A percentile compares a stretch with the other conserved stretches of the same genome.
phyloP scores from a whole-genome alignment of 1,139 yeast genomes.

The Pichia sp. region DNA sequence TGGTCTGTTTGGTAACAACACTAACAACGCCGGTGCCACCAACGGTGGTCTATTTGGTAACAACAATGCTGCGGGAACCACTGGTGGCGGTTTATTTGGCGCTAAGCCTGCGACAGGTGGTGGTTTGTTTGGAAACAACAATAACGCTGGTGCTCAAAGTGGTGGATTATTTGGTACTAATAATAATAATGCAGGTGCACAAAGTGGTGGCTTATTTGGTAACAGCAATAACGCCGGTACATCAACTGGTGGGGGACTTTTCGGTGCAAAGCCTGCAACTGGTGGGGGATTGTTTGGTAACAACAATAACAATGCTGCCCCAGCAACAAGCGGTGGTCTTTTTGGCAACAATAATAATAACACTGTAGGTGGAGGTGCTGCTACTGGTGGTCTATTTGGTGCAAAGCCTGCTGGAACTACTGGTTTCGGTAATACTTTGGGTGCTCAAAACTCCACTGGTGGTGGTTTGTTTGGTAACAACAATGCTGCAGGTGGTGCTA shows the following conservation, averaged over 20 bases:
- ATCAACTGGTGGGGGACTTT: neutral
- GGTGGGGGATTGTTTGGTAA: slow-evolving; percentile 7
- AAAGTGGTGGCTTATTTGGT: slow-evolving; percentile 25
- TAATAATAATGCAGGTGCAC: neutral
- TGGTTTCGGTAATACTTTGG: slow-evolving; percentile 7
- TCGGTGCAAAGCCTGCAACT: slow-evolving; percentile 16
- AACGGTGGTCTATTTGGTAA: slow-evolving; percentile 31
- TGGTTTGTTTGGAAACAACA: slow-evolving; percentile 10
- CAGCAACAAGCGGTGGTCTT: slow-evolving; percentile 5
- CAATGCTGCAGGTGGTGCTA: slow-evolving; percentile 3
- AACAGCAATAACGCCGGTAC: slow-evolving; percentile 6
- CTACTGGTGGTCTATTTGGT: slow-evolving; percentile 29
- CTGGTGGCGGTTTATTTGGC: slow-evolving; percentile 10
- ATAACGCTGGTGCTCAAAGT: neutral
- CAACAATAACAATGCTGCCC: slow-evolving; percentile 1
- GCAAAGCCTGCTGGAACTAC: slow-evolving; percentile 8
- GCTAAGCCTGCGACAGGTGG: slow-evolving; percentile 5
- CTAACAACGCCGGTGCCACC: slow-evolving; percentile 7
- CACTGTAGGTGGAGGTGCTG: slow-evolving; percentile 19
- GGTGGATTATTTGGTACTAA: slow-evolving; percentile 19
- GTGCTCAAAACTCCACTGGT: slow-evolving; percentile 9
- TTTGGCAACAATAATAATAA: slow-evolving; percentile 4
- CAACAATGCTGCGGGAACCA: slow-evolving; percentile 9
- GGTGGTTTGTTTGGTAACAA: slow-evolving; percentile 20
- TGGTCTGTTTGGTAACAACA: slow-evolving; percentile 35